Percentiles rank a stretch among this genome's conserved stretches.
Conservation (phyloP, 2,329 filamentous ascomycete genomes). For the Trichocomaceae sp. region DNA sequence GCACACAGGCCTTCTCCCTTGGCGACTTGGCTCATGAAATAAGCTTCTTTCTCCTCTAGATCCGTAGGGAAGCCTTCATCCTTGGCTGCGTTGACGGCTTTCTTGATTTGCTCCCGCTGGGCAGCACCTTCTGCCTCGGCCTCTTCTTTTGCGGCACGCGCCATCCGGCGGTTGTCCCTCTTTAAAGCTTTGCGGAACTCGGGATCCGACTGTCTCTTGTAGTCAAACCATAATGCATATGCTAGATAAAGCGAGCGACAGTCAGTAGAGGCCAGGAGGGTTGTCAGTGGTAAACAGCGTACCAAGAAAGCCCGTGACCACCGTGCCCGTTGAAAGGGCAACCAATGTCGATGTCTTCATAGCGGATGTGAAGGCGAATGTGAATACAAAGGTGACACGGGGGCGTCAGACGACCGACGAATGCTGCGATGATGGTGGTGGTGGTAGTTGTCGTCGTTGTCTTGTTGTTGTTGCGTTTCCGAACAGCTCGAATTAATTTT, state of each 20-base stretch:
- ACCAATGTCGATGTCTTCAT: slow-evolving; percentile 54
- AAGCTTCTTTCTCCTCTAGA: slow-evolving; percentile 88
- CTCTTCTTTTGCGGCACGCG: slow-evolving; percentile 43
- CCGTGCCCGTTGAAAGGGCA: slow-evolving; percentile 52
- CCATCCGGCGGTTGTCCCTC: slow-evolving; percentile 42
- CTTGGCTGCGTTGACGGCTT: slow-evolving; percentile 71
- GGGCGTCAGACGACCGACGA: background rate
- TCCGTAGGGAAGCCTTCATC: slow-evolving; percentile 86
- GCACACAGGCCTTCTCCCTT: slow-evolving; percentile 75
- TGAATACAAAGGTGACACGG: background rate
- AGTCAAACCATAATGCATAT: slow-evolving; percentile 62
- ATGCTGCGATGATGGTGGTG: background rate
- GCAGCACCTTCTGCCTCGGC: slow-evolving; percentile 40
- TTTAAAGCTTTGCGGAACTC: slow-evolving; percentile 56
- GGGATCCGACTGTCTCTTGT: slow-evolving; percentile 57
- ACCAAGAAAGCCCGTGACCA: slow-evolving; percentile 53
- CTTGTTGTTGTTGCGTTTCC: slow-evolving; percentile 4
- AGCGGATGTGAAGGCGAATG: slow-evolving; percentile 21
- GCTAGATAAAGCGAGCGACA: slow-evolving; percentile 31
- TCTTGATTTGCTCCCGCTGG: slow-evolving; percentile 61
- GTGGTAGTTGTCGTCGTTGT: too few species aligned
- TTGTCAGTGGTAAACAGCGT: slow-evolving; percentile 17
- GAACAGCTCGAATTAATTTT: slow-evolving; percentile 14
- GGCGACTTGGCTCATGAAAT: slow-evolving; percentile 94
- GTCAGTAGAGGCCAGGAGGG: background rate